Evolutionary conservation across 495 filamentous ascomycete genomes (phyloP).

Genomic region (Penicillium fimorum): DNA sequence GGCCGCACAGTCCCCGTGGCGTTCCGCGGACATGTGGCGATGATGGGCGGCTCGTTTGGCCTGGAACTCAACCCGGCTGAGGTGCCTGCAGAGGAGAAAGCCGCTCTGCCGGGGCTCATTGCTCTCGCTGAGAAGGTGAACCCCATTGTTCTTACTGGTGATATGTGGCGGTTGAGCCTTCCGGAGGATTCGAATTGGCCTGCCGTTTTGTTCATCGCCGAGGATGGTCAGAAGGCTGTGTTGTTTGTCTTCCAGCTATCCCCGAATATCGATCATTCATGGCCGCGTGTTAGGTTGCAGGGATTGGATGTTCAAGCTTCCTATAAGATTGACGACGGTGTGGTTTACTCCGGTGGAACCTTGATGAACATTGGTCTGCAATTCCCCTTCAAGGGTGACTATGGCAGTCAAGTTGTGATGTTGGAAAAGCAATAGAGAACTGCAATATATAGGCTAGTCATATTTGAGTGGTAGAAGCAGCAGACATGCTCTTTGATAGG

Average conservation of each 20-base stretch:
- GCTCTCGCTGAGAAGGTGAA: constrained; percentile 49
- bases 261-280: constrained; percentile 40
- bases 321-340: constrained; percentile 39
- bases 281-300: constrained; percentile 40
- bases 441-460: not conserved
- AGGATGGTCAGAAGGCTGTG: constrained; percentile 37
- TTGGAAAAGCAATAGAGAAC: constrained; percentile 28
- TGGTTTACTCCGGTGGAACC: constrained; percentile 40
- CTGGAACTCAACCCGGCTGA: constrained; percentile 51
- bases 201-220: constrained; percentile 50
- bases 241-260: constrained; percentile 50
- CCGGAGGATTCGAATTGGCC: constrained; percentile 57
- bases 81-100: constrained; percentile 41
- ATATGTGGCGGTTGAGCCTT: constrained; percentile 50
- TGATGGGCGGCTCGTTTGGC: constrained; percentile 59
- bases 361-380: constrained; percentile 49
- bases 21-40: constrained; percentile 55
- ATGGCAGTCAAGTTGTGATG: constrained; percentile 40
- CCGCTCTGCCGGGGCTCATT: constrained; percentile 46
- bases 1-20: constrained; percentile 45
- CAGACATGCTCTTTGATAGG: not conserved
- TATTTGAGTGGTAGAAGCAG: not conserved
- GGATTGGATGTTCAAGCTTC: constrained; percentile 42
- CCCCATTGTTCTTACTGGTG: constrained; percentile 49
- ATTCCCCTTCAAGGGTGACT: constrained; percentile 35